Conservation (phyloP, 2,329 filamentous ascomycete genomes). For the Chaetoscypha palmicola region DNA sequence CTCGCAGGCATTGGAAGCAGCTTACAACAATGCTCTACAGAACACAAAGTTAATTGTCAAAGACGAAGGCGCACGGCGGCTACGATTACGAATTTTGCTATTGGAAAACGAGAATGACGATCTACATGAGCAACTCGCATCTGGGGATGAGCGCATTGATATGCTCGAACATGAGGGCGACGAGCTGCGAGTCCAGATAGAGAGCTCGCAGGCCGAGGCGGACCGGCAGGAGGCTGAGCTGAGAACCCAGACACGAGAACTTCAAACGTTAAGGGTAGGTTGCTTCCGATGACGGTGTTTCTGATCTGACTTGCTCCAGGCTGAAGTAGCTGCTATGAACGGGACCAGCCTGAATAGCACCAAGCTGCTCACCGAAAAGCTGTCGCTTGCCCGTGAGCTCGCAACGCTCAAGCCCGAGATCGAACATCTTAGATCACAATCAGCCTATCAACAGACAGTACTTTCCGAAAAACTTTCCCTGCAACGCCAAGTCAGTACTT, state of each 20-base stretch:
- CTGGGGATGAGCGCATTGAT: slow-evolving; percentile 54
- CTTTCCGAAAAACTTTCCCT: slow-evolving; percentile 74
- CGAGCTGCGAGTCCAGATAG: slow-evolving; percentile 41
- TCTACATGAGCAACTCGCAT: slow-evolving; percentile 54
- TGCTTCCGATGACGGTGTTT: not conserved
- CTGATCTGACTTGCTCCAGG: slow-evolving; percentile 37
- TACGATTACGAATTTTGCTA: slow-evolving; percentile 63
- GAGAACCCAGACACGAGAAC: slow-evolving; percentile 44
- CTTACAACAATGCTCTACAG: slow-evolving; percentile 59
- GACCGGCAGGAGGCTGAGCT: slow-evolving; percentile 34
- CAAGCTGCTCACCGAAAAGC: slow-evolving; percentile 60
- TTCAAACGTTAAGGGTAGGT: slow-evolving; percentile 48
- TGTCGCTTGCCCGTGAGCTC: slow-evolving; percentile 53
- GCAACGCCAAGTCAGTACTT: slow-evolving; percentile 66
- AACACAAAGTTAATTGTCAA: slow-evolving; percentile 62
- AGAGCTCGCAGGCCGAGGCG: slow-evolving; percentile 37
- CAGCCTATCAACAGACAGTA: slow-evolving; percentile 55
- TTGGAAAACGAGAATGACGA: slow-evolving; percentile 67
- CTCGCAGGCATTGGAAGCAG: slow-evolving; percentile 52
- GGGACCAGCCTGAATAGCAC: slow-evolving; percentile 61
- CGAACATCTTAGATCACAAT: slow-evolving; percentile 54
- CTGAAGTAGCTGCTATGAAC: slow-evolving; percentile 64
- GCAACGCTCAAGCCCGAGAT: slow-evolving; percentile 52
- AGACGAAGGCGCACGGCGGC: slow-evolving; percentile 65
- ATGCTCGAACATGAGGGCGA: slow-evolving; percentile 43